Evolutionary conservation across 176 grass and related monocot genomes (phyloP).

Genomic region (Aegilops sharonensis): DNA sequence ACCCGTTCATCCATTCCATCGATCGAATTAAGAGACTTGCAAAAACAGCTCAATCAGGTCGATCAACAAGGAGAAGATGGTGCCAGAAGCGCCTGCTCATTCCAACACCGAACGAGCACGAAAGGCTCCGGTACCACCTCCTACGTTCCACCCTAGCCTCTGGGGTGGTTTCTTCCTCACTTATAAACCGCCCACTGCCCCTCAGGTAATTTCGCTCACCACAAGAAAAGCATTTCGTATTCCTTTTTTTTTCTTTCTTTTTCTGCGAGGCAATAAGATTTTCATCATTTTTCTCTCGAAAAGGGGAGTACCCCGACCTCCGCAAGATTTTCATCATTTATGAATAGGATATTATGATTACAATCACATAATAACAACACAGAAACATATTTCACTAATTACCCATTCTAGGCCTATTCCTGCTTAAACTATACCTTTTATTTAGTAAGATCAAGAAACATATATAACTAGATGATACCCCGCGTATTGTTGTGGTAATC

Average conservation of each 20-base stretch:
- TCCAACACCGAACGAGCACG: background rate
- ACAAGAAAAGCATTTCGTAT: too few species aligned
- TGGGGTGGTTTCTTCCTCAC: conserved; percentile 46
- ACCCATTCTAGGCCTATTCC: background rate
- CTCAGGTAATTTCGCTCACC: conserved; percentile 18
- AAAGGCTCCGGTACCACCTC: background rate
- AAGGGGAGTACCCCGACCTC: too few species aligned
- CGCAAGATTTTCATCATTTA: too few species aligned
- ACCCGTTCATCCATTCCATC: background rate
- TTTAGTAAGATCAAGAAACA: too few species aligned
- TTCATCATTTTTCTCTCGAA: too few species aligned
- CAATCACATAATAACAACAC: too few species aligned
- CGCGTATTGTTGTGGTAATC: too few species aligned
- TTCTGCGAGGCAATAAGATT: too few species aligned
- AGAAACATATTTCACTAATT: background rate
- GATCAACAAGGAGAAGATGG: conserved; percentile 9
- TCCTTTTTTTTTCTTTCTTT: too few species aligned
- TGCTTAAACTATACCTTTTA: background rate
- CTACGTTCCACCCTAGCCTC: conserved; percentile 26
- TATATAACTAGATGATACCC: too few species aligned
- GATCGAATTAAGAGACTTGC: background rate
- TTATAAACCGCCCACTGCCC: background rate
- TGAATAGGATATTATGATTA: too few species aligned
- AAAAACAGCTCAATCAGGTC: background rate
- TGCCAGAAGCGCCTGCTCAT: background rate